Conservation (phyloP, 768 basidiomycete species). For the Coprinopsis marcescibilis region DNA sequence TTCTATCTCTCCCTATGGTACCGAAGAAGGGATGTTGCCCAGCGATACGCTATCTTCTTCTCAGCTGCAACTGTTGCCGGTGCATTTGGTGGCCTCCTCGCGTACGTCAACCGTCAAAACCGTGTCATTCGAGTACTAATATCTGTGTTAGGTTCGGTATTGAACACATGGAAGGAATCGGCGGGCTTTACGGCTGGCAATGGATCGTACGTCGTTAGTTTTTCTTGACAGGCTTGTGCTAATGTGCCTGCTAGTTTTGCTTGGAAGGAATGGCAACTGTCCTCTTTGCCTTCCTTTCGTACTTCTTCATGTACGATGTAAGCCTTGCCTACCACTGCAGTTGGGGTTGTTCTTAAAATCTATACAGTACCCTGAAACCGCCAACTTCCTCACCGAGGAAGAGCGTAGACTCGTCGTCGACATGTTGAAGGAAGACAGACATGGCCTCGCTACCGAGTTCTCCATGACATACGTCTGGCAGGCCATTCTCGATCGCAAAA, state of each 20-base stretch:
- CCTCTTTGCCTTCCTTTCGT: slow-evolving; percentile 35
- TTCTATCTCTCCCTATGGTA: slow-evolving; percentile 56
- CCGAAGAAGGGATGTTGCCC: slow-evolving; percentile 47
- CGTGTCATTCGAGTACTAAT: slow-evolving; percentile 15
- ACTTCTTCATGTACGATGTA: slow-evolving; percentile 51
- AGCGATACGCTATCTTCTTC: slow-evolving; percentile 57
- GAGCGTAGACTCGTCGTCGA: slow-evolving; percentile 35
- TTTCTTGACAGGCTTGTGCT: background rate
- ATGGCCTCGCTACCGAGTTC: slow-evolving; percentile 40
- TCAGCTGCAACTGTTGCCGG: slow-evolving; percentile 53
- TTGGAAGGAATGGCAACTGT: slow-evolving; percentile 40
- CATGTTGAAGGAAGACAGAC: slow-evolving; percentile 38
- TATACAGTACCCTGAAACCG: slow-evolving; percentile 58
- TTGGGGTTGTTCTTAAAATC: too few relatives aligned
- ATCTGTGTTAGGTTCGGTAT: slow-evolving; percentile 32
- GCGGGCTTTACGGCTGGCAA: slow-evolving; percentile 36
- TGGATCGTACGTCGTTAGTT: slow-evolving; percentile 34
- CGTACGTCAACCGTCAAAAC: slow-evolving; percentile 16
- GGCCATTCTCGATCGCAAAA: slow-evolving; percentile 41
- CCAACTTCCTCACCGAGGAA: slow-evolving; percentile 41
- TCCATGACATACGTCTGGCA: slow-evolving; percentile 41
- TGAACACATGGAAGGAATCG: slow-evolving; percentile 36
- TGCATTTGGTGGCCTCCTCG: slow-evolving; percentile 44
- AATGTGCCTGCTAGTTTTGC: slow-evolving; percentile 29
- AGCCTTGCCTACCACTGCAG: too few relatives aligned